Base-by-base conservation (phyloP, 2,329 filamentous ascomycete genomes). In the Diaporthe ampelina region DNA sequence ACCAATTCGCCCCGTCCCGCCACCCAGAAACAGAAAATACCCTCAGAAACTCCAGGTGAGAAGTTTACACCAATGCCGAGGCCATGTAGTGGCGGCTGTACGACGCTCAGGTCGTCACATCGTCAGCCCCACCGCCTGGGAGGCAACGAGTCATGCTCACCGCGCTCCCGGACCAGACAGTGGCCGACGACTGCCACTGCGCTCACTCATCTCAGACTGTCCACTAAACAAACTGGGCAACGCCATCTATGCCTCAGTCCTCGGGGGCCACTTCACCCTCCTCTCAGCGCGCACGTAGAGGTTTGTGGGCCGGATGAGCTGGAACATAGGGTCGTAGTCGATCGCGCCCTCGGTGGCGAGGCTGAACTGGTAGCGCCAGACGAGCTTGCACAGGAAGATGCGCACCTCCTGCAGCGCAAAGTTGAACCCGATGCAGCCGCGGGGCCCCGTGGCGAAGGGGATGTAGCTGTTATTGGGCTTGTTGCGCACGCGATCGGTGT, bases 341-440 rank as follows among this genome's bases (percentile, higher is more conserved):
- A 91, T 82, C 0, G 86, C 82, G 1, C 83, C 87, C 6, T 88
- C 84, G 5, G 84, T 84, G n/a, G 86, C 89, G n/a, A 85, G 79
- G 13, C 75, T 80, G 74, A 91, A 92, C 72, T 88, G 83, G 78
- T 92, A 92, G 10, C 90, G 84, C 73, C 87, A 92, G 2, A 92
- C 80, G 50, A 92, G 81, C 82, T 91, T 89, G 1, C 86, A 83
- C 76, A 92, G 52, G 77, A 91, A 87, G 5, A 91, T 84, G 82
- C 91, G 91, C 74, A 91, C 84, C 80, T 92, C 90, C 74, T 88
- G 86, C 9, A 92, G 82, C 0, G 90, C 91, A 79, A 92, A 91
- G 81, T 91, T 92, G 85, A 91, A 92, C 0, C 90, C 91, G 72
- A 92, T 89, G 75, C 91, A 92, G 82, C 86, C 87, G 1, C 91